phyloP scores from a whole-genome alignment of 2,329 filamentous ascomycete genomes.

The Aspergillus clavatus region DNA sequence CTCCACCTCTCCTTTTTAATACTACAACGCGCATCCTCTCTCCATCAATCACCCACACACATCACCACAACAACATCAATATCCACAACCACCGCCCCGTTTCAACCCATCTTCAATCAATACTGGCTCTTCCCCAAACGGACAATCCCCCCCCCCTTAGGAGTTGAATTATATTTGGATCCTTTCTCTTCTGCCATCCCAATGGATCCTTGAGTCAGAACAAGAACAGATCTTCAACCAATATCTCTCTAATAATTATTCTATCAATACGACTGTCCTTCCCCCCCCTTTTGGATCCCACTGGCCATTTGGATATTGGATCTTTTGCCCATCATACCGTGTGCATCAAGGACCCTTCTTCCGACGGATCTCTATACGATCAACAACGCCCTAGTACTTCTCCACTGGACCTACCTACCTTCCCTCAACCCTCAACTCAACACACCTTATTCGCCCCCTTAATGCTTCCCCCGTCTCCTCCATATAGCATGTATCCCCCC shows the following conservation, averaged over 20 bases:
- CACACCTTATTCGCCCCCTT: conserved; percentile 2
- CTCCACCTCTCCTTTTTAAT: conserved; percentile 10
- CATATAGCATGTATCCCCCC: conserved; percentile 42
- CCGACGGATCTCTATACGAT: background rate
- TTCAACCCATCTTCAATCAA: background rate
- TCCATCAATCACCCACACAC: background rate
- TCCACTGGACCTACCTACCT: conserved; percentile 11
- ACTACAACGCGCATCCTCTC: background rate
- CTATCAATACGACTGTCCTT: conserved; percentile 8
- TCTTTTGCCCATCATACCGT: too few species aligned
- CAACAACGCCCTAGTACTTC: background rate
- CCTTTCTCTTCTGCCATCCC: too few species aligned
- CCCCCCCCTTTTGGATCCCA: conserved; percentile 4
- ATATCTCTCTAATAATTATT: conserved; percentile 6
- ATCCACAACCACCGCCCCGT: background rate
- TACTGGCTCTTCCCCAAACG: background rate
- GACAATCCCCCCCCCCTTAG: conserved; percentile 14
- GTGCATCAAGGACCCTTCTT: background rate
- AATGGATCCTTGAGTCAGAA: too few species aligned
- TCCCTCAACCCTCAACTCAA: conserved; percentile 8
- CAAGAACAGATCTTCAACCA: too few species aligned
- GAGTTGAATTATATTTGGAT: conserved; percentile 8
- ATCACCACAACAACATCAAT: background rate
- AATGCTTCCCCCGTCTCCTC: conserved; percentile 20
- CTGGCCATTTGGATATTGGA: conserved; percentile 5